These are phyloP conservation scores for Aspergillus affinis DNA, from an alignment of 495 filamentous ascomycete species.

Conservation along the genomic window DNA sequence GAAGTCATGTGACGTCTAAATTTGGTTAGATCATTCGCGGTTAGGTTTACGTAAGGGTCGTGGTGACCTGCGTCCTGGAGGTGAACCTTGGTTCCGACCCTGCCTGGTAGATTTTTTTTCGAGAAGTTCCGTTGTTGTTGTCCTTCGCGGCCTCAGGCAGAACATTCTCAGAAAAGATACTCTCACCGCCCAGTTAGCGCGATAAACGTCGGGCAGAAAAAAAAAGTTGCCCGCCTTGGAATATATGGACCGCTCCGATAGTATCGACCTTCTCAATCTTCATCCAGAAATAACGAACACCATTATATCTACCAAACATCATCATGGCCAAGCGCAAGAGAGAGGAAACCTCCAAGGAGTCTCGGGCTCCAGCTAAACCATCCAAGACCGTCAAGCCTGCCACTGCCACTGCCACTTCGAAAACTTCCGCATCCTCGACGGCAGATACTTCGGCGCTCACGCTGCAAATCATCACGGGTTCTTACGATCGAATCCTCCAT, in stretches of 20 bases:
- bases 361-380: constrained; percentile 25
- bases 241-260: not conserved
- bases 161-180: not conserved
- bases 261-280: constrained; percentile 8
- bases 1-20: too few species aligned
- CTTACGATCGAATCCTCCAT: constrained; percentile 92
- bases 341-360: constrained; percentile 40
- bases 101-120: too few species aligned
- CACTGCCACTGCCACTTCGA: constrained; percentile 19
- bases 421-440: constrained; percentile 15
- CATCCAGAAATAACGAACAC: constrained; percentile 16
- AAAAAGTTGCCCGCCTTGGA: constrained; percentile 25
- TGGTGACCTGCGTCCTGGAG: too few species aligned
- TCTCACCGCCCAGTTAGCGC: constrained; percentile 4
- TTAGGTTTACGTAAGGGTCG: too few species aligned
- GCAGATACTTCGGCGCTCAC: constrained; percentile 44
- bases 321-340: constrained; percentile 80
- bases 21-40: too few species aligned
- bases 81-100: not conserved
- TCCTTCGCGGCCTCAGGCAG: not conserved
- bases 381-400: constrained; percentile 38
- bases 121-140: too few species aligned
- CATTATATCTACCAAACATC: constrained; percentile 10
- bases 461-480: constrained; percentile 87
- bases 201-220: constrained; percentile 25